A percentile compares a stretch with the other conserved stretches of the same genome.
Conservation (phyloP, 1,284 basidiomycete genomes). For the Boletus mariae region DNA sequence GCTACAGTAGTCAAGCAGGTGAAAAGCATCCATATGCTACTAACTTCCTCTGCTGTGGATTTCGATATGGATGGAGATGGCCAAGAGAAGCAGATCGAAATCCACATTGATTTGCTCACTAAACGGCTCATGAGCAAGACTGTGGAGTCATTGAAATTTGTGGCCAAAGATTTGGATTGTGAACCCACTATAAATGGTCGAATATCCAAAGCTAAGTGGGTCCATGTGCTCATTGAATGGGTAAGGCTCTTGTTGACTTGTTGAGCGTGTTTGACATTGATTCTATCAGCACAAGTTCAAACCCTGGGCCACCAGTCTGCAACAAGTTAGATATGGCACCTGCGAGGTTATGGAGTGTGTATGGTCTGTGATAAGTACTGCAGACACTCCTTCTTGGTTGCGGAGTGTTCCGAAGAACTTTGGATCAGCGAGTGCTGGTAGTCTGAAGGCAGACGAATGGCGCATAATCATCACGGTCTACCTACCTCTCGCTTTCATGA, state of each 20-base stretch:
- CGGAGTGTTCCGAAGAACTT: constrained; percentile 2
- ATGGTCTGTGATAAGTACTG: neutral
- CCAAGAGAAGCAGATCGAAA: neutral
- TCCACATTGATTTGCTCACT: neutral
- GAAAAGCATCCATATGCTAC: neutral
- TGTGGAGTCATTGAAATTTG: neutral
- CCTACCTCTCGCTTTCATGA: constrained; percentile 1
- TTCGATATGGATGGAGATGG: neutral
- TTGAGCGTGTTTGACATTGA: neutral
- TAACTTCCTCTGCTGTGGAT: neutral
- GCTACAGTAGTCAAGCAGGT: neutral
- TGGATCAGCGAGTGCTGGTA: neutral
- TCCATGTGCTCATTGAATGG: constrained; percentile 2
- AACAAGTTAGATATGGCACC: neutral
- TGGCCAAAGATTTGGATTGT: neutral
- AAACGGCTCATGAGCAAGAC: constrained; percentile 3
- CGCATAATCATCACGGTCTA: constrained; percentile 1
- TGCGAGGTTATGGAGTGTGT: neutral
- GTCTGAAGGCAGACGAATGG: constrained; percentile 10
- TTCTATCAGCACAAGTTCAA: neutral
- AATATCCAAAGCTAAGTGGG: constrained; percentile 1
- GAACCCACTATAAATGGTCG: neutral
- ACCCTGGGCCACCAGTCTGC: neutral
- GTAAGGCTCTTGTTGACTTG: neutral
- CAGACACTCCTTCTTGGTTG: constrained; percentile 3